Percentiles rank a stretch among this genome's conserved stretches.
Conservation (phyloP, 345 rosid species). For the Lumnitzera littorea region DNA sequence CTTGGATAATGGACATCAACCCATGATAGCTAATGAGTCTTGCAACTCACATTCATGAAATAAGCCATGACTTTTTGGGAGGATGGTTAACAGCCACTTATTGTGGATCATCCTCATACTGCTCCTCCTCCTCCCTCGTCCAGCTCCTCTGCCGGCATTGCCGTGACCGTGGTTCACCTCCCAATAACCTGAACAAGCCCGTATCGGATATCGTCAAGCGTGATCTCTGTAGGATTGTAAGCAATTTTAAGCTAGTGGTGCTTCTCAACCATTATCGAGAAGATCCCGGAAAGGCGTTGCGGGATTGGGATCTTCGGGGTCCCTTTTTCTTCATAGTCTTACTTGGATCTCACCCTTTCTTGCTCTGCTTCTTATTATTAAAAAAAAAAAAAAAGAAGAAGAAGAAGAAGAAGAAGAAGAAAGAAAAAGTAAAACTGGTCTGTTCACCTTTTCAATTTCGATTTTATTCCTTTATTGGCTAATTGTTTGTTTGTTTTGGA, state of each 20-base stretch:
- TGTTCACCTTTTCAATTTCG: not conserved
- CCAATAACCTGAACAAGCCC: constrained; percentile 90
- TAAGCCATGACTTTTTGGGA: too few species aligned
- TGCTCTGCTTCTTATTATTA: constrained; percentile 51
- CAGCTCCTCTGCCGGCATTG: constrained; percentile 7
- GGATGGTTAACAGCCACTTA: too few species aligned
- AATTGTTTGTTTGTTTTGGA: not conserved
- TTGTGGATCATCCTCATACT: constrained; percentile 18
- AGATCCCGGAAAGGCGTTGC: constrained; percentile 93
- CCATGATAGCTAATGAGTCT: too few species aligned
- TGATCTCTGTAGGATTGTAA: constrained; percentile 89
- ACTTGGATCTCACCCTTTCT: constrained; percentile 79
- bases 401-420: too few species aligned
- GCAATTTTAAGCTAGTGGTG: constrained; percentile 93
- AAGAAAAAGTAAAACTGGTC: constrained; percentile 41
- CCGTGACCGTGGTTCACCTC: constrained; percentile 49
- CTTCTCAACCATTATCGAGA: constrained; percentile 86
- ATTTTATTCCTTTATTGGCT: not conserved
- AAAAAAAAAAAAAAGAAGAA: too few species aligned
- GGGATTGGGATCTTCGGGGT: constrained; percentile 99
- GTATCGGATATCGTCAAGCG: constrained; percentile 97
- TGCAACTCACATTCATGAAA: too few species aligned
- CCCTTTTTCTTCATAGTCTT: constrained; percentile 95
- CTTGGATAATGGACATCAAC: too few species aligned
- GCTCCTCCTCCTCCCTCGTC: constrained; percentile 35